Conservation (phyloP, 225 moss, liverwort and hornwort species). For the Polytrichum formosum region DNA sequence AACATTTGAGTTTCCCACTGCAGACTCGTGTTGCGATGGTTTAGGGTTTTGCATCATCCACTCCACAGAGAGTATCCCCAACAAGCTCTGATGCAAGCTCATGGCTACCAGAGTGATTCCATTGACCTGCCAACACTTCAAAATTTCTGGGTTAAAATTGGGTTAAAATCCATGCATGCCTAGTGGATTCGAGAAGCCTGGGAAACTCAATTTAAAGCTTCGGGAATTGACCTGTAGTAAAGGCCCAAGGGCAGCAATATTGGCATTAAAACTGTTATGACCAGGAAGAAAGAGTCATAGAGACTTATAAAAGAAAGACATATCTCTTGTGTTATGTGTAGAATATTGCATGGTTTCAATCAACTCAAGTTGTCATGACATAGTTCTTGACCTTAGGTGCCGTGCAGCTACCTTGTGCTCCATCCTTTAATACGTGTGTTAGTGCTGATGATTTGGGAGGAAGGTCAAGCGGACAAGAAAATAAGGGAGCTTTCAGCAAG, state of each 20-base stretch:
- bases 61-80: constrained; percentile 42
- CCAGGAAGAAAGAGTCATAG: not conserved
- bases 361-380: not conserved
- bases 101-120: constrained; percentile 45
- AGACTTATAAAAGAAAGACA: not conserved
- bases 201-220: not conserved
- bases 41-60: constrained; percentile 32
- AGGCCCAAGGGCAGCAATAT: too few species aligned
- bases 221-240: too few species aligned
- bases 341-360: not conserved
- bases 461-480: constrained; percentile 48
- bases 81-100: constrained; percentile 38
- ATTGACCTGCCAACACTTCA: constrained; percentile 27
- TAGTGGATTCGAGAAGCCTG: not conserved
- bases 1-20: constrained; percentile 15
- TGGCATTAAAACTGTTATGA: not conserved
- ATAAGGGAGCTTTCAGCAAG: constrained; percentile 27
- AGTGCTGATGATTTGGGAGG: constrained; percentile 22
- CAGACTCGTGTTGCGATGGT: constrained; percentile 21
- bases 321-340: too few species aligned
- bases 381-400: constrained; percentile 16
- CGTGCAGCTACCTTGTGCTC: constrained; percentile 16
- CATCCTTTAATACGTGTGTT: constrained; percentile 5
- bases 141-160: not conserved
- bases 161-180: not conserved